Base-by-base conservation (phyloP, 192 early-diverging fungal species). In the Coemansia sp. region DNA sequence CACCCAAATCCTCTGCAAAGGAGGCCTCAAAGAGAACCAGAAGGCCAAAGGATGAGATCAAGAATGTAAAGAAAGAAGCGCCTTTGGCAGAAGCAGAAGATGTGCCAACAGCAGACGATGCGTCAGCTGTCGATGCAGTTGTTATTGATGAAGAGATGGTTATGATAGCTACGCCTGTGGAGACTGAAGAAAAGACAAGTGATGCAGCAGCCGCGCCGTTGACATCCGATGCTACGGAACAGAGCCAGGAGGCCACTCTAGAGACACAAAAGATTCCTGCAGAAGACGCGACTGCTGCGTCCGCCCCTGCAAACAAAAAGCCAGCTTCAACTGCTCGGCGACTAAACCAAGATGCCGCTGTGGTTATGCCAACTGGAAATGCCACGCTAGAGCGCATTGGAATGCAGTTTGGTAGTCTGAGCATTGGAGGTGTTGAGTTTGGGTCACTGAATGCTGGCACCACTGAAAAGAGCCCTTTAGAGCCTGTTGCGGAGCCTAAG, bases 301-400 rank as follows among this genome's bases (percentile, higher is more conserved):
- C 57, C n/a, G 57, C n/a, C 6, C 13, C 57, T 8, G 15, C 61
- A 60, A 54, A 82, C 57, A 59, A 77, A 47, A 76, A 70, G 76
- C 63, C 72, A 4, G 51, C 48, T 15, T 46, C 76, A 6, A 77
- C 43, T 47, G 49, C 86, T 19, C 89, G 93, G 68, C 91, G 91
- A 71, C 84, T 95, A 69, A 92, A 92, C 61, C 95, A 97, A 72
- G 92, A 95, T 73, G 89, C 89, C 13, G 85, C 94, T 45, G 93
- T 96, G 12, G 93, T 96, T 18, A 93, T 97, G 89, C 93, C 94
- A 12, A 76, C 79, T 46, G 86, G 84, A 51, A 85, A 75, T 51
- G 74, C 90, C 6, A 73, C 86, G 41, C 63, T 92, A 9, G 85
- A 87, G 39, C 80, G 87, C 41, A 85, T 93, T 19, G 90, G 87